Evolutionary conservation across 257 asterid genomes (phyloP).

Genomic region (Solanum tarijense): DNA sequence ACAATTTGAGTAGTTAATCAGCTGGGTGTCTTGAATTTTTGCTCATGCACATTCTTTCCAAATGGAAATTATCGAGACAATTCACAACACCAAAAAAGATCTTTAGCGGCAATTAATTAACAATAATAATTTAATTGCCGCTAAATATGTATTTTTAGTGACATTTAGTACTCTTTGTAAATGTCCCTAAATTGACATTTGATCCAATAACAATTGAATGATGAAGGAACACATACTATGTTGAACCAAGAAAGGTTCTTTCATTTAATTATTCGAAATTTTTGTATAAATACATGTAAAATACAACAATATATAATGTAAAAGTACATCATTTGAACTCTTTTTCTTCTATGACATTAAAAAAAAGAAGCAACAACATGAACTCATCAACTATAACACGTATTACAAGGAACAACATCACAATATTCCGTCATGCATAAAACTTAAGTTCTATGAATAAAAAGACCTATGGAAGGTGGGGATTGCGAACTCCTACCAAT

Average conservation of each 20-base stretch:
- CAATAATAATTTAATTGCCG: no score
- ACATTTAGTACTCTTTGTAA: no score
- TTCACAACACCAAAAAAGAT: not conserved
- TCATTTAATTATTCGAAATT: not conserved
- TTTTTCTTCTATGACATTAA: not conserved
- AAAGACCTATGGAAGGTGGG: not conserved
- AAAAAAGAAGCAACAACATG: not conserved
- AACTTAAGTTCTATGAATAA: not conserved
- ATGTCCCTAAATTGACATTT: not conserved
- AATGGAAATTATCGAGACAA: not conserved
- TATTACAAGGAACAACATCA: not conserved
- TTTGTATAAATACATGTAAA: not conserved
- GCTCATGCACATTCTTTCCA: not conserved
- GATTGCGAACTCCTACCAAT: slow-evolving; percentile 5
- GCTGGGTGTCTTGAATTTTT: not conserved
- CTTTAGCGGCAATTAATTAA: no score
- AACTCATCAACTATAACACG: not conserved
- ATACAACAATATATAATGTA: not conserved
- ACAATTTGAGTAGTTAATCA: not conserved
- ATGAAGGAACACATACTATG: not conserved
- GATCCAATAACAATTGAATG: not conserved
- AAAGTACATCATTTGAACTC: not conserved
- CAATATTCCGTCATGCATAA: not conserved
- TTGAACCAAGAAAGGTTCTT: not conserved
- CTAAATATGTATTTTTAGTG: not conserved